A percentile compares a stretch with the other conserved stretches of the same genome.
Evolutionary conservation across 257 asterid species (phyloP).

Genomic region (Misopates orontium): DNA sequence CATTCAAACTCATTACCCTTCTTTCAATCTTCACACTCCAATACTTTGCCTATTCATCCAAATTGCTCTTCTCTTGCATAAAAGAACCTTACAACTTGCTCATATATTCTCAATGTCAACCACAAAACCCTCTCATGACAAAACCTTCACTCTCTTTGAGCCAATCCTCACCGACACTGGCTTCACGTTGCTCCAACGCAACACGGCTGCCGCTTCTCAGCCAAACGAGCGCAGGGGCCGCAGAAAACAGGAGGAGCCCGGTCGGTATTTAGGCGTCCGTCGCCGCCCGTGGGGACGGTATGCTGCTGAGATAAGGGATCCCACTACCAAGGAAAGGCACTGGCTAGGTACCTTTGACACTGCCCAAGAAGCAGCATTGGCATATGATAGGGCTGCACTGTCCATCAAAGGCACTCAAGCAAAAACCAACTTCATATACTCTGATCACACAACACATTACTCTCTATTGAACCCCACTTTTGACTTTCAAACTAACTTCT

Average conservation of each 20-base stretch:
- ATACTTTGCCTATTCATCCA: not conserved
- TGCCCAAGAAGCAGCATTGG: conserved; percentile 96
- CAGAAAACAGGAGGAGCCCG: conserved; percentile 73
- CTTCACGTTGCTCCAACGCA: conserved; percentile 74
- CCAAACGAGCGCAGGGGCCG: conserved; percentile 78
- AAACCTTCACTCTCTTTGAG: conserved; percentile 65
- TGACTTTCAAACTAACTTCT: conserved; percentile 34
- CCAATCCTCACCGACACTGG: conserved; percentile 81
- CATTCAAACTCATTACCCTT: conserved; percentile 16
- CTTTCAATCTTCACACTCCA: not conserved
- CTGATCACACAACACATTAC: conserved; percentile 47
- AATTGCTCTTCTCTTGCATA: not conserved
- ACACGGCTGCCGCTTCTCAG: conserved; percentile 63
- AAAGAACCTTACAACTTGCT: not conserved
- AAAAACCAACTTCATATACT: conserved; percentile 77
- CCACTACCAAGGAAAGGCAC: conserved; percentile 86
- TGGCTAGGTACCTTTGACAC: conserved; percentile 98
- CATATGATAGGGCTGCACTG: conserved; percentile 93
- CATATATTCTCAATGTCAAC: conserved; percentile 32
- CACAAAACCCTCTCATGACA: conserved; percentile 37
- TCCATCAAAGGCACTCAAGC: conserved; percentile 89
- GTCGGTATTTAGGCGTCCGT: conserved; percentile 83
- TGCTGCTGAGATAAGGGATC: conserved; percentile 95
- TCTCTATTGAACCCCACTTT: conserved; percentile 42
- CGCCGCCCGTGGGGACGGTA: conserved; percentile 97